A percentile compares a stretch with the other conserved stretches of the same genome.
Conservation (phyloP, 2,329 filamentous ascomycete genomes). For the Plectosphaerella cucumerina region DNA sequence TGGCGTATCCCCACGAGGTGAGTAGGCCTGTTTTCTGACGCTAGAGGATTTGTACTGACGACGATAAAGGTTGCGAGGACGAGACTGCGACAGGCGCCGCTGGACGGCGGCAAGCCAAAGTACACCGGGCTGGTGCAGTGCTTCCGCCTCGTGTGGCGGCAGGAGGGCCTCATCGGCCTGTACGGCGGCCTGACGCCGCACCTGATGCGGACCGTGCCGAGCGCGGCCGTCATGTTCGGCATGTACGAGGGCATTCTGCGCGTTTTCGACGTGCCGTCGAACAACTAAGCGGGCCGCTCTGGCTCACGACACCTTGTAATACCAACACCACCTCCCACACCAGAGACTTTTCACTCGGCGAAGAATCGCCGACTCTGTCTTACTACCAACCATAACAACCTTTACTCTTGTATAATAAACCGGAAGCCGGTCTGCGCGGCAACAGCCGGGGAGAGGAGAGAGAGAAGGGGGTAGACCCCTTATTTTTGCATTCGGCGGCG, state of each 20-base stretch:
- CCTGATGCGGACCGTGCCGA: conserved; percentile 84
- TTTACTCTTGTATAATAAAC: not conserved
- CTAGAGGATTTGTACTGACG: conserved; percentile 7
- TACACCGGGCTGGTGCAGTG: conserved; percentile 88
- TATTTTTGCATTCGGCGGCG: not conserved
- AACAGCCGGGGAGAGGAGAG: not conserved
- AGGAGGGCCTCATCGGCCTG: conserved; percentile 80
- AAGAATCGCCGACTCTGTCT: not conserved
- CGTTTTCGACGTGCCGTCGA: conserved; percentile 29
- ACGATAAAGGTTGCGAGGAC: conserved; percentile 67
- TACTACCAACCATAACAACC: not conserved
- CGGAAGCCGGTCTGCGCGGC: not conserved
- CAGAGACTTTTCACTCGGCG: not conserved
- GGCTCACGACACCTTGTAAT: not conserved
- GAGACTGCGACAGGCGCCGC: conserved; percentile 78
- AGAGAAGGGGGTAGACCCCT: not conserved
- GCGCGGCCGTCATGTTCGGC: conserved; percentile 93
- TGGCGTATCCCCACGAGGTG: conserved; percentile 92
- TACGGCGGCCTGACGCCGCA: conserved; percentile 93
- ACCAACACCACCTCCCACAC: not conserved
- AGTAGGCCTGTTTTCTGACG: conserved; percentile 22
- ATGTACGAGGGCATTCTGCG: conserved; percentile 66
- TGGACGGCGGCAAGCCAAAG: conserved; percentile 66
- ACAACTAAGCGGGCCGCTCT: not conserved
- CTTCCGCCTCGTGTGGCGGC: conserved; percentile 81